phyloP scores from a whole-genome alignment of 148 eudicot genomes.

The Rhododendron mucronatum region DNA sequence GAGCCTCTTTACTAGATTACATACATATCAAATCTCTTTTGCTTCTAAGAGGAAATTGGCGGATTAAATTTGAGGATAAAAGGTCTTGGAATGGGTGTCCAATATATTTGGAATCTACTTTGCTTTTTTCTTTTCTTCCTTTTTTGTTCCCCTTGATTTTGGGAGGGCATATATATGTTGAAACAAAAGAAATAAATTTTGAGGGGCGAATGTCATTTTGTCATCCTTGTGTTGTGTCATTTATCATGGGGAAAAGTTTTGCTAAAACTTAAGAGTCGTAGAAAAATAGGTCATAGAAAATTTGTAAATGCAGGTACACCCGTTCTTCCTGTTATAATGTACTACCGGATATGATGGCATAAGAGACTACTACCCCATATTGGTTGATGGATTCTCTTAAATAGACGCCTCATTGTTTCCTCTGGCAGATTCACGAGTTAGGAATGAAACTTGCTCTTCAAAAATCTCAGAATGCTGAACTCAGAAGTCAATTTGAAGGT shows the following conservation, averaged over 20 bases:
- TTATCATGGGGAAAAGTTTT: neutral
- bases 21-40: neutral
- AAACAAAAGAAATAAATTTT: neutral
- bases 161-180: neutral
- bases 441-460: constrained; percentile 87
- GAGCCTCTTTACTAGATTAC: neutral
- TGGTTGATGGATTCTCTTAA: neutral
- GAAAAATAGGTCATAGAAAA: neutral
- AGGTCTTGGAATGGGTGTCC: neutral
- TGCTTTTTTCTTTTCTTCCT: too few species aligned
- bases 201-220: neutral
- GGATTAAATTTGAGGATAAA: neutral
- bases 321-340: neutral
- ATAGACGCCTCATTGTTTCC: constrained; percentile 2
- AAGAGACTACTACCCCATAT: neutral
- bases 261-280: neutral
- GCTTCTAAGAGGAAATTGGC: neutral
- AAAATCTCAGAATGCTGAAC: constrained; percentile 79
- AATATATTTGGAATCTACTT: neutral
- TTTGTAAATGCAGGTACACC: too few species aligned
- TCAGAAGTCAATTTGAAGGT: constrained; percentile 92
- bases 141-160: neutral
- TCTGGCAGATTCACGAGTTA: constrained; percentile 79
- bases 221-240: neutral
- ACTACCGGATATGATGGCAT: neutral